Conservation (phyloP, 2,329 filamentous ascomycete species). For the Chaetomiaceae sp. region DNA sequence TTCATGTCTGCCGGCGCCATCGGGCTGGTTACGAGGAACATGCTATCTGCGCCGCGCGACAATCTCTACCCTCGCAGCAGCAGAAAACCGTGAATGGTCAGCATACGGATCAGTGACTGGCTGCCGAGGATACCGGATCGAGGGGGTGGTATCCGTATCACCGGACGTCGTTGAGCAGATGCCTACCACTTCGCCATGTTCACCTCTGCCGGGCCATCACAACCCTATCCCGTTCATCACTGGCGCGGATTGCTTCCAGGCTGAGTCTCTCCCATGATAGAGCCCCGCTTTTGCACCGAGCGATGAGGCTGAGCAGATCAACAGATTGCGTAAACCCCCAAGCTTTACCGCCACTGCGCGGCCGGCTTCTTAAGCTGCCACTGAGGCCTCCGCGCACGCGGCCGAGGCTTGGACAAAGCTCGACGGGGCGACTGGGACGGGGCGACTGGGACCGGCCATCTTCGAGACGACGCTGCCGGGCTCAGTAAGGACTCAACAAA, state of each 20-base stretch:
- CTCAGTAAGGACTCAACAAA: no score
- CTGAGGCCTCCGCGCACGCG: no score
- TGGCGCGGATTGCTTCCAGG: neutral
- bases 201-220: neutral
- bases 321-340: slow-evolving; percentile 1
- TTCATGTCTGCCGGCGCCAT: neutral
- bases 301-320: slow-evolving; percentile 7
- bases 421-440: no score
- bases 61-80: neutral
- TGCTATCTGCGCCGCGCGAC: neutral
- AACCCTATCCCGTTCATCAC: neutral
- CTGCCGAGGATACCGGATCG: neutral
- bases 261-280: neutral
- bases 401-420: no score
- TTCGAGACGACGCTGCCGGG: no score
- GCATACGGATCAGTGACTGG: neutral
- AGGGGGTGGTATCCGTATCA: neutral
- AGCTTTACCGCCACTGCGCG: no score
- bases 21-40: neutral
- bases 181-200: neutral
- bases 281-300: neutral
- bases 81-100: neutral
- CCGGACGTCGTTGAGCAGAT: neutral
- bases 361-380: no score
- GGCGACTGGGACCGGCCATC: no score